Conservation (phyloP, 2,329 filamentous ascomycete species). For the Meredithiella fracta region DNA sequence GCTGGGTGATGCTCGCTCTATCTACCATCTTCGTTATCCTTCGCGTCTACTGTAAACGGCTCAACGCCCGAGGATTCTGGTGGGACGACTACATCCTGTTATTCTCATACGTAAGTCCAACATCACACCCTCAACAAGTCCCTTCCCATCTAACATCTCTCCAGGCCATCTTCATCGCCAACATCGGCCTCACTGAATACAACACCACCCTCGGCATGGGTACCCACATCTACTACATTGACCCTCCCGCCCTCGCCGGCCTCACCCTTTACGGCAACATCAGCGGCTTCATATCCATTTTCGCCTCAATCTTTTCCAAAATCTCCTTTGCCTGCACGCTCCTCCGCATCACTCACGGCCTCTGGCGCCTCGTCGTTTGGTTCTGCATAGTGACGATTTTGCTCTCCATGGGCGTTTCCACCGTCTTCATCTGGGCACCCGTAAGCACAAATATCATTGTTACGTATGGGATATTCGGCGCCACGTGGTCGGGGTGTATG, state of each 20-base stretch:
- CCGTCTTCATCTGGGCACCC: constrained; percentile 16
- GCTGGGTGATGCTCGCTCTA: constrained; percentile 16
- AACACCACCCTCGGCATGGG: constrained; percentile 15
- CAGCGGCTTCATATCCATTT: constrained; percentile 17
- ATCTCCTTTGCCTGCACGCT: constrained; percentile 21
- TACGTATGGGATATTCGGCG: constrained; percentile 16
- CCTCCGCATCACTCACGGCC: constrained; percentile 18
- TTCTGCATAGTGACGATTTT: constrained; percentile 18
- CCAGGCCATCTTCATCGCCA: constrained; percentile 13
- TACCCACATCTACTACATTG: constrained; percentile 14
- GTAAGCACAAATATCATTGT: background rate
- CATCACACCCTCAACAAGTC: no score
- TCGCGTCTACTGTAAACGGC: constrained; percentile 18
- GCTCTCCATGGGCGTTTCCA: constrained; percentile 16
- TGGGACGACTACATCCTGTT: constrained; percentile 20
- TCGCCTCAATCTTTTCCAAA: constrained; percentile 20
- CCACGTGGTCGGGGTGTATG: constrained; percentile 22
- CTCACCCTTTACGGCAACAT: constrained; percentile 15
- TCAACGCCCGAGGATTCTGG: constrained; percentile 17
- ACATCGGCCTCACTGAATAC: constrained; percentile 11
- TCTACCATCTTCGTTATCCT: constrained; percentile 16
- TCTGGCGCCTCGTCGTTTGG: constrained; percentile 16
- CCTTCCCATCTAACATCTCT: background rate
- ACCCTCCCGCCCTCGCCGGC: background rate
- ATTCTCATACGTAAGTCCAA: constrained; percentile 18